Percentiles rank a stretch among this genome's conserved stretches.
phyloP scores from a whole-genome alignment of 306 rosid genomes.

The Lotus japonicus region DNA sequence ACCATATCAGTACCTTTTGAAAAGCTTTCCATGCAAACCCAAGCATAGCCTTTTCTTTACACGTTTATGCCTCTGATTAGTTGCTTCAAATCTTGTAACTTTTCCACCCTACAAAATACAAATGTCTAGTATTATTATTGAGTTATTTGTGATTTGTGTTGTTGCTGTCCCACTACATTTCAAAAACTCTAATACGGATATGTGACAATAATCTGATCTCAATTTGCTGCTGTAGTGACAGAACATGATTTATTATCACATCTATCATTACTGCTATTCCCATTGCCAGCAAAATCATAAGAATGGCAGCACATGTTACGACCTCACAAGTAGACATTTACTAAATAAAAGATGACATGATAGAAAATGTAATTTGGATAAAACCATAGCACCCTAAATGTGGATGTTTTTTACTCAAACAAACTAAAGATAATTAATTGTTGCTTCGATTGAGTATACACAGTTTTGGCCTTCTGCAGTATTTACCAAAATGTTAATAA shows the following conservation, averaged over 20 bases:
- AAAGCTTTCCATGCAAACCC: background rate
- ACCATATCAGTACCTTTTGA: background rate
- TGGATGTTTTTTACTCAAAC: no score
- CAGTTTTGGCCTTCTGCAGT: no score
- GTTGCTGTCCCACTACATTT: no score
- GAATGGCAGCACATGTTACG: background rate
- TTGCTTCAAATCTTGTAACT: no score
- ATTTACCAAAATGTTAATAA: no score
- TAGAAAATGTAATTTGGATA: background rate
- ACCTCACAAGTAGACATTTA: background rate
- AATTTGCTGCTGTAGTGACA: slow-evolving; percentile 56
- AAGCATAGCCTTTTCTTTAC: background rate
- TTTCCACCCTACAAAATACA: no score
- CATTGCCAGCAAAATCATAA: slow-evolving; percentile 45
- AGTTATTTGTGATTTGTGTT: no score
- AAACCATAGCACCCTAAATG: slow-evolving; percentile 68
- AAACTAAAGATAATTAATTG: no score
- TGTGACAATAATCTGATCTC: slow-evolving; percentile 37
- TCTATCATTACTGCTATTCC: slow-evolving; percentile 73
- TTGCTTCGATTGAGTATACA: no score
- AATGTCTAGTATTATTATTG: no score
- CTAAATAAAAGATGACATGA: background rate
- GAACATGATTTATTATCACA: slow-evolving; percentile 60
- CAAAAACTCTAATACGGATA: no score
- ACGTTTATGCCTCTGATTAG: background rate